Evolutionary conservation across 2,329 filamentous ascomycete species (phyloP).

Genomic region (Phialophora verrucosa): DNA sequence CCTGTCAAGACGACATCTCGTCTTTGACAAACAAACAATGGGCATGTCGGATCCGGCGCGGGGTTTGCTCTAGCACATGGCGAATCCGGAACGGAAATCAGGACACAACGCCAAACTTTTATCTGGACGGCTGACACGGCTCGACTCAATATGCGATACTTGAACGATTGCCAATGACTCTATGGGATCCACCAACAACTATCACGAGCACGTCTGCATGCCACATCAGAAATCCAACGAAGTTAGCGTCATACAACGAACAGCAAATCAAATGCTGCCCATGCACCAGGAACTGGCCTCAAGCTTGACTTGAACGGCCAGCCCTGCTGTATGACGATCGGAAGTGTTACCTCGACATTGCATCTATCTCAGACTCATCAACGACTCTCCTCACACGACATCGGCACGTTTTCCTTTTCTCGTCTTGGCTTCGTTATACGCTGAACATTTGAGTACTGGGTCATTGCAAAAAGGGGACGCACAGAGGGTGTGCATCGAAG

Average conservation of each 20-base stretch:
- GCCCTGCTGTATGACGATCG: conserved; percentile 24
- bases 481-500: conserved; percentile 12
- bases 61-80: conserved; percentile 43
- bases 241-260: conserved; percentile 36
- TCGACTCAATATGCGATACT: conserved; percentile 32
- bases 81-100: conserved; percentile 39
- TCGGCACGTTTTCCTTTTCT: conserved; percentile 38
- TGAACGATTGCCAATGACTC: conserved; percentile 29
- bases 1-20: conserved; percentile 23
- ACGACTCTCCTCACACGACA: conserved; percentile 27
- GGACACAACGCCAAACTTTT: conserved; percentile 31
- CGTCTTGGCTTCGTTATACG: conserved; percentile 29
- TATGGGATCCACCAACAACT: conserved; percentile 18
- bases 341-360: conserved; percentile 20
- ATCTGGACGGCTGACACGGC: conserved; percentile 31
- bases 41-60: conserved; percentile 41
- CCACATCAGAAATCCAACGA: conserved; percentile 33
- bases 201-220: conserved; percentile 28
- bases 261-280: conserved; percentile 29
- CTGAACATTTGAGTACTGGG: conserved; percentile 30
- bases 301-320: conserved; percentile 12
- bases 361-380: conserved; percentile 24
- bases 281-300: conserved; percentile 18
- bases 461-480: conserved; percentile 25
- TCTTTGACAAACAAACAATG: conserved; percentile 33